Evolutionary conservation across 257 asterid species (phyloP).

Genomic region (Pogostemon cablin): DNA sequence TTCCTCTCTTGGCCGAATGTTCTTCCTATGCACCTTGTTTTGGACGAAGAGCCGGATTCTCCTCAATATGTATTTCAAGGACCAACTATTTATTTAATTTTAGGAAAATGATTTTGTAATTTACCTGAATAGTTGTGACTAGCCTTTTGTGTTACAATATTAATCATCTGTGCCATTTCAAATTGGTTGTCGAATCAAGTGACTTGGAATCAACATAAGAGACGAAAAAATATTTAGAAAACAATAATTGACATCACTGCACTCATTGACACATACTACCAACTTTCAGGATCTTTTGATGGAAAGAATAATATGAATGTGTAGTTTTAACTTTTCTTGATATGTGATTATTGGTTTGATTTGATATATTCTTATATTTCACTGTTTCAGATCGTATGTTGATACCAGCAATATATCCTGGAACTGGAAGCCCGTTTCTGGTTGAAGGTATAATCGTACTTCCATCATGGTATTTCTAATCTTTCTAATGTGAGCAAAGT

Average conservation of each 20-base stretch:
- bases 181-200: neutral
- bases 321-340: conserved; percentile 9
- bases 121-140: conserved; percentile 13
- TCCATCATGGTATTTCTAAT: conserved; percentile 9
- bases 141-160: conserved; percentile 11
- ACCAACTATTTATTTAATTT: conserved; percentile 23
- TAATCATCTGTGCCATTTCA: neutral
- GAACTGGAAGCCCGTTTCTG: conserved; percentile 46
- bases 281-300: neutral
- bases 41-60: conserved; percentile 29
- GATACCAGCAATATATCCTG: conserved; percentile 51
- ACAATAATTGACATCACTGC: neutral
- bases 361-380: conserved; percentile 24
- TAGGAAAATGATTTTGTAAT: conserved; percentile 23
- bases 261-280: conserved; percentile 9
- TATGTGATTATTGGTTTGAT: neutral
- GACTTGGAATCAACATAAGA: conserved; percentile 10
- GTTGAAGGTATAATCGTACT: conserved; percentile 43
- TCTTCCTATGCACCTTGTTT: conserved; percentile 15
- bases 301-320: conserved; percentile 14
- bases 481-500: conserved; percentile 12
- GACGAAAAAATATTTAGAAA: neutral
- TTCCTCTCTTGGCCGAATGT: conserved; percentile 20
- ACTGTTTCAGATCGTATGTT: conserved; percentile 49
- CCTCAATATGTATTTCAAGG: conserved; percentile 21